Percentiles rank a stretch among this genome's conserved stretches.
phyloP scores from a whole-genome alignment of 2,329 filamentous ascomycete genomes.

The Talaromyces marneffei region DNA sequence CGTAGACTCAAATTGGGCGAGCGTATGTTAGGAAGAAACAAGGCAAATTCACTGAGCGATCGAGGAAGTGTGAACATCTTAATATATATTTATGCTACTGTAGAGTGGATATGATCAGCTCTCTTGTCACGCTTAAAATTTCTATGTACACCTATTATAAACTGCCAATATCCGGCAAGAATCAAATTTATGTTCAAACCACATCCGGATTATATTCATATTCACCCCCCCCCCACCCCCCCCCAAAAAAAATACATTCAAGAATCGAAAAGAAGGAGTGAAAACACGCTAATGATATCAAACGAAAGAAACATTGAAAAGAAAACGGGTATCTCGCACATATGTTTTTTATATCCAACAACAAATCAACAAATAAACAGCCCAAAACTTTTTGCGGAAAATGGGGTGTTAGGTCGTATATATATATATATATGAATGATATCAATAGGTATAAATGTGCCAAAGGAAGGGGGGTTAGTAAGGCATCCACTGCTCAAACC shows the following conservation, averaged over 20 bases:
- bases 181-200: neutral
- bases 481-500: constrained; percentile 15
- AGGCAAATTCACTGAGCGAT: no score
- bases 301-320: neutral
- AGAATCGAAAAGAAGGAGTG: neutral
- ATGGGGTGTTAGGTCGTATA: neutral
- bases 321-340: neutral
- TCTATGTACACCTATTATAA: neutral
- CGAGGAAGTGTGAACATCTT: no score
- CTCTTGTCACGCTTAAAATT: neutral
- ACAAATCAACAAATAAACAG: neutral
- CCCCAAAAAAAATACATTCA: neutral
- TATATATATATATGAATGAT: neutral
- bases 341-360: neutral
- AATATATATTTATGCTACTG: no score
- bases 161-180: neutral
- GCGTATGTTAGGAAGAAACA: no score
- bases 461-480: constrained; percentile 10
- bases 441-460: neutral
- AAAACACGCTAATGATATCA: neutral
- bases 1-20: no score
- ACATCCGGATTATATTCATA: neutral
- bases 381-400: neutral
- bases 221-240: no score
- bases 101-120: neutral